phyloP scores from a whole-genome alignment of 208 protist species.

The Crithidia acanthocephali region DNA sequence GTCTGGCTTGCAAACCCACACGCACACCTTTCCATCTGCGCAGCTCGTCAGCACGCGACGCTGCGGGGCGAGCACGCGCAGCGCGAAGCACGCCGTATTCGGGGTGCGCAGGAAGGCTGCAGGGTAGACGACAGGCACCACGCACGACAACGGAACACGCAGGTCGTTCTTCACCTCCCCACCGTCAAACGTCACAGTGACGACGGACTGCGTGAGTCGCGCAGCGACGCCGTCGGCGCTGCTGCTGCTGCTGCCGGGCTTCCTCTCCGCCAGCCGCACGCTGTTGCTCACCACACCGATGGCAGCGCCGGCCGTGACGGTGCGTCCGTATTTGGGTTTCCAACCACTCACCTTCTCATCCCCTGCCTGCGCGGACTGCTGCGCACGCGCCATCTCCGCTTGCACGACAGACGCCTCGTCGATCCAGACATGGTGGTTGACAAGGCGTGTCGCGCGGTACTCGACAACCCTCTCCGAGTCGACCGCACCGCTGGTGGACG shows the following conservation, averaged over 20 bases:
- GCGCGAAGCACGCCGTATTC: constrained; percentile 53
- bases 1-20: constrained; percentile 50
- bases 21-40: constrained; percentile 51
- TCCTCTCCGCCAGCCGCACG: constrained; percentile 10
- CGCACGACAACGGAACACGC: constrained; percentile 58
- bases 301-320: constrained; percentile 48
- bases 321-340: constrained; percentile 72
- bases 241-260: neutral
- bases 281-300: constrained; percentile 73
- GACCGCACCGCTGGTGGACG: neutral
- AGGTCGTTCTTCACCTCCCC: constrained; percentile 66
- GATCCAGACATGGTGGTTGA: constrained; percentile 70
- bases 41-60: constrained; percentile 58
- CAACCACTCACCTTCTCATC: constrained; percentile 41
- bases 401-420: constrained; percentile 31
- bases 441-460: constrained; percentile 53
- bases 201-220: constrained; percentile 41
- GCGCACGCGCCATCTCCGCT: constrained; percentile 28
- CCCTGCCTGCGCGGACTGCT: neutral
- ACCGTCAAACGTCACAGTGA: constrained; percentile 58
- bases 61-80: constrained; percentile 50
- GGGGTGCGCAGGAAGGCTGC: constrained; percentile 43
- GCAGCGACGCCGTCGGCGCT: constrained; percentile 10
- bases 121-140: constrained; percentile 75
- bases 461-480: constrained; percentile 24